Conservation (phyloP, 257 asterid genomes). For the Solanum neorickii region DNA sequence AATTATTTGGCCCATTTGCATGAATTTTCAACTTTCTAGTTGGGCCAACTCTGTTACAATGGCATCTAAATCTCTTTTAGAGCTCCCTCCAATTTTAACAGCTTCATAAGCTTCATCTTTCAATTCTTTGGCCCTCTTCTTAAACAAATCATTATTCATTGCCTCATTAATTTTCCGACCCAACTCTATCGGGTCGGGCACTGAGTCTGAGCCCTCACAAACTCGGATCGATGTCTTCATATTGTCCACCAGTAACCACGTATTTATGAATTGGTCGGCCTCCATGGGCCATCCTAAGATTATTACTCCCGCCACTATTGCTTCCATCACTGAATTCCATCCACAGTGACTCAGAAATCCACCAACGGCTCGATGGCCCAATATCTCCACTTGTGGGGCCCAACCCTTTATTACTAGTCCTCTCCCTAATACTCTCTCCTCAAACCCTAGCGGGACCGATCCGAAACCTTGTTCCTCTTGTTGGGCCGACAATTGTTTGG, state of each 20-base stretch:
- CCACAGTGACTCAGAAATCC: constrained; percentile 79
- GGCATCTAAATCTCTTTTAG: constrained; percentile 26
- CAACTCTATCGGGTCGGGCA: constrained; percentile 43
- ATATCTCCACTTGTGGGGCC: constrained; percentile 61
- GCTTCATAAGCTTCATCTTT: constrained; percentile 34
- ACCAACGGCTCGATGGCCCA: constrained; percentile 46
- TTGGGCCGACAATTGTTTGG: constrained; percentile 26
- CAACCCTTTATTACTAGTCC: constrained; percentile 53
- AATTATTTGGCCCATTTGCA: background rate
- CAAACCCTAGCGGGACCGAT: constrained; percentile 35
- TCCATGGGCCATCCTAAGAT: constrained; percentile 87
- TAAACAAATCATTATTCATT: constrained; percentile 21
- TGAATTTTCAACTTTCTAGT: background rate
- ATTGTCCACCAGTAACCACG: constrained; percentile 39
- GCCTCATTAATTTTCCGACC: constrained; percentile 31
- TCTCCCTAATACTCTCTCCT: constrained; percentile 22
- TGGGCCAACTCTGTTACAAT: constrained; percentile 26
- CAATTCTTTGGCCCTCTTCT: constrained; percentile 38
- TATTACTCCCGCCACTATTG: constrained; percentile 42
- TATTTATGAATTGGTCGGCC: constrained; percentile 63
- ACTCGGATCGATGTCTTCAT: constrained; percentile 25
- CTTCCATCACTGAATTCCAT: constrained; percentile 67
- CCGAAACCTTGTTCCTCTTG: constrained; percentile 43
- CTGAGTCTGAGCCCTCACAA: constrained; percentile 32
- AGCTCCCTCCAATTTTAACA: constrained; percentile 36